Evolutionary conservation across 2,329 filamentous ascomycete genomes (phyloP), one percentile per base, ranked within the genome.

Genomic region (Hirsutella minnesotensis): DNA sequence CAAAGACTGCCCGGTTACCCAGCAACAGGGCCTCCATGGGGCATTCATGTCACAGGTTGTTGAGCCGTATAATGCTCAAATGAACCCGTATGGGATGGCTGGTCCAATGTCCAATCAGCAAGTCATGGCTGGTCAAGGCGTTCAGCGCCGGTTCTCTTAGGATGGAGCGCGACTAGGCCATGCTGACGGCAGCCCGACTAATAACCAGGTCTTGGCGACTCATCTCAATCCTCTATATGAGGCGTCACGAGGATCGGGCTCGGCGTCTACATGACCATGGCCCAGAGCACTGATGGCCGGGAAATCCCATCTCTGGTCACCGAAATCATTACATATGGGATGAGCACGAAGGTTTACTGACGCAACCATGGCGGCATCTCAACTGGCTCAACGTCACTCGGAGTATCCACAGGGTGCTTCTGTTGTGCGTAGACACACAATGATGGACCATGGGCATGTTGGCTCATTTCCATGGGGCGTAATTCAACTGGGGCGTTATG

Each of bases 1-100:
- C 64, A 96, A 96, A 60, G 90, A 96, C 60, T 96, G 92, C 53
- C 87, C 90, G 0, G 84, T 96, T 8, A 88, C 88, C 3, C 86
- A 94, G 59, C 81, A 86, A 38, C 89, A 95, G 61, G 63, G 63
- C 20, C 68, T 92, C 2, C 73, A 77, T 41, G 65, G 67, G 4
- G 67, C 66, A 1, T 77, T 69, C 49, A 72, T 79, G 66, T 70
- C 74, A 38, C 72, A 73, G 50, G 63, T 69, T 13, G 71, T 75
- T 53, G 72, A 77, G 46, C 65, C 71, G 0, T 75, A 66, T 49
- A 71, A 72, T 44, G 61, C 67, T 0, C 72, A 75, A 50, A 73
- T 78, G 59, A 77, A 77, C 48, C 73, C 74, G 0, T 79, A 79
- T 49, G 71, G 69, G 36, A 77, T 79, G 73, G 68, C 63, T 8